Conservation (phyloP, 305 asterid species). For the Ilex paraguariensis region DNA sequence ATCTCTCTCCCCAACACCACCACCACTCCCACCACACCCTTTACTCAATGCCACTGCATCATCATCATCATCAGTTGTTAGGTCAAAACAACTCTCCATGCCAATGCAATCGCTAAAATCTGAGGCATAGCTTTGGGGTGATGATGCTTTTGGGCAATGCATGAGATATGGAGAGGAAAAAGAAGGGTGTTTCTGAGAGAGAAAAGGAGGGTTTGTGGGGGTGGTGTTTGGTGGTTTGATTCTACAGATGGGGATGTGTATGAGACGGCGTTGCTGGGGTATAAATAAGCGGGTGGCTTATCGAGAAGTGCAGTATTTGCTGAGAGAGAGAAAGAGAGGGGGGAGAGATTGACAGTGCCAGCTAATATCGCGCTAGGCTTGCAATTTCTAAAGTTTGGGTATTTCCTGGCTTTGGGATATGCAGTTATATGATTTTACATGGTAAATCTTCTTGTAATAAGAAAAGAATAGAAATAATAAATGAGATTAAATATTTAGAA, state of each 20-base stretch:
- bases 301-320: slow-evolving; percentile 20
- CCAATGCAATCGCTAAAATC: slow-evolving; percentile 47
- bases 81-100: slow-evolving; percentile 42
- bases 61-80: slow-evolving; percentile 18
- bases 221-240: neutral
- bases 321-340: neutral
- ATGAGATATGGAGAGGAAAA: neutral
- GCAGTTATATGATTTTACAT: too few species aligned
- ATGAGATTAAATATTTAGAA: too few species aligned
- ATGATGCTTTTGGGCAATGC: slow-evolving; percentile 3
- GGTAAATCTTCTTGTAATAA: too few species aligned
- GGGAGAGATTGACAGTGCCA: slow-evolving; percentile 35
- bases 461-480: too few species aligned
- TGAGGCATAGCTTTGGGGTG: slow-evolving; percentile 17
- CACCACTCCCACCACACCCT: neutral
- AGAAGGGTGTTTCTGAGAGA: neutral
- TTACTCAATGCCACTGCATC: neutral
- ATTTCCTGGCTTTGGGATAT: too few species aligned
- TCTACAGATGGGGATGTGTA: slow-evolving; percentile 6
- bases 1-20: neutral
- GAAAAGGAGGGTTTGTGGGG: neutral
- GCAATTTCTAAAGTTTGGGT: too few species aligned
- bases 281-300: slow-evolving; percentile 16
- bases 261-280: slow-evolving; percentile 5
- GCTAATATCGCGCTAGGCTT: slow-evolving; percentile 18